Base-by-base conservation (phyloP, 768 basidiomycete genomes). In the Leucogyrophana mollusca region DNA sequence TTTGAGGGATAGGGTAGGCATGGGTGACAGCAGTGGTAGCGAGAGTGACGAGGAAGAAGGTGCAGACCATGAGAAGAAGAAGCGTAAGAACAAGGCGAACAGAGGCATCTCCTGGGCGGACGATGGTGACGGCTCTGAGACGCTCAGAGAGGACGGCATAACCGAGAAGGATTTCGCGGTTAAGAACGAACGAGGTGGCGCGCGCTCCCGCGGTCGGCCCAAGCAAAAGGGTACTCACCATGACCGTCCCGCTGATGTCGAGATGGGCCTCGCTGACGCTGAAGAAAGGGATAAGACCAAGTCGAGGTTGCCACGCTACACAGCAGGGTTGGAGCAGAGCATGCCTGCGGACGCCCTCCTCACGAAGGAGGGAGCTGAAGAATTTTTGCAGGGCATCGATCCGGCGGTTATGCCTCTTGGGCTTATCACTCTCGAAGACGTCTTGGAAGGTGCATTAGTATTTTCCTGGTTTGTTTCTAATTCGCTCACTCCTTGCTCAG, bases 401-500 rank as follows among this genome's bases (percentile, higher is more conserved):
- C 88, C 85, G 0, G 82, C 84, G 16, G 74, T 92, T 25, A 86
- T 85, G 73, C 91, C 90, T 2, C 73, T 94, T 20, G 93, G 93
- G 40, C 91, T 95, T 56, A 94, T 95, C 50, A 95, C 93, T 0
- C 76, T 95, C 2, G 93, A 95, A 66, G 93, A 95, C 53, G 89
- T 95, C 8, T 73, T 95, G 9, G 93, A 95, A 79, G 88, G 88
- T 86, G 42, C 17, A 59, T n/a, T n/a, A n/a, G n/a, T n/a, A n/a
- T n/a, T n/a, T n/a, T n/a, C n/a, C n/a, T n/a, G n/a, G n/a, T n/a
- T n/a, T n/a, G n/a, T n/a, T n/a, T n/a, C n/a, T n/a, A n/a, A n/a
- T n/a, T n/a, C n/a, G n/a, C n/a, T n/a, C n/a, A n/a, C n/a, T 13
- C 43, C 9, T 47, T 40, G 25, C 1, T 20, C 55, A 90, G 92